Evolutionary conservation across 108 stramenopile species (phyloP).

Genomic region (Cyclotella cryptica): DNA sequence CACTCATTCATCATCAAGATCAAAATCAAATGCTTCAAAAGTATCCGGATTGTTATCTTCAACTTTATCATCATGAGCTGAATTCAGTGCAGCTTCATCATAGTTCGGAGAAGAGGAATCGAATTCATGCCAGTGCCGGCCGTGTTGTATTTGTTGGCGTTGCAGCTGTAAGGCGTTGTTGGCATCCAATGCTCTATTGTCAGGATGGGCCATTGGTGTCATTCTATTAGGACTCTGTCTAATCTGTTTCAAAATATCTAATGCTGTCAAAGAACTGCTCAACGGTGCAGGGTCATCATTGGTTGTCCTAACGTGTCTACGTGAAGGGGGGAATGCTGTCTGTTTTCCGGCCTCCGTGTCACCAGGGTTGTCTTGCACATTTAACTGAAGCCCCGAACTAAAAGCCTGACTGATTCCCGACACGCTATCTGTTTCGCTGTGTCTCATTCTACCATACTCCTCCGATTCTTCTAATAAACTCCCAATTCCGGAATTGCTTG

Average conservation of each 20-base stretch:
- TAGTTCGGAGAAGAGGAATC: background rate
- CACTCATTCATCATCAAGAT: slow-evolving; percentile 18
- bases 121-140: background rate
- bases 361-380: slow-evolving; percentile 2
- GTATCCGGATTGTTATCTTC: slow-evolving; percentile 28
- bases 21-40: slow-evolving; percentile 38
- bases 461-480: slow-evolving; percentile 31
- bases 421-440: slow-evolving; percentile 4
- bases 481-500: slow-evolving; percentile 22
- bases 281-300: slow-evolving; percentile 11
- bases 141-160: background rate
- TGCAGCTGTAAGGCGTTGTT: background rate
- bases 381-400: slow-evolving; percentile 10
- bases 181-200: background rate
- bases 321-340: background rate
- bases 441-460: background rate
- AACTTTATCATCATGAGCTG: slow-evolving; percentile 8
- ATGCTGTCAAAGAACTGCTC: slow-evolving; percentile 49
- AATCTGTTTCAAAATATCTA: slow-evolving; percentile 39
- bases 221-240: slow-evolving; percentile 4
- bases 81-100: background rate
- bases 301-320: background rate
- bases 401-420: slow-evolving; percentile 12
- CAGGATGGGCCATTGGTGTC: background rate
- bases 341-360: background rate